Percentiles rank a stretch among this genome's conserved stretches.
phyloP scores from a whole-genome alignment of 108 stramenopile species.

The Pseudonitzschia delicatissima region DNA sequence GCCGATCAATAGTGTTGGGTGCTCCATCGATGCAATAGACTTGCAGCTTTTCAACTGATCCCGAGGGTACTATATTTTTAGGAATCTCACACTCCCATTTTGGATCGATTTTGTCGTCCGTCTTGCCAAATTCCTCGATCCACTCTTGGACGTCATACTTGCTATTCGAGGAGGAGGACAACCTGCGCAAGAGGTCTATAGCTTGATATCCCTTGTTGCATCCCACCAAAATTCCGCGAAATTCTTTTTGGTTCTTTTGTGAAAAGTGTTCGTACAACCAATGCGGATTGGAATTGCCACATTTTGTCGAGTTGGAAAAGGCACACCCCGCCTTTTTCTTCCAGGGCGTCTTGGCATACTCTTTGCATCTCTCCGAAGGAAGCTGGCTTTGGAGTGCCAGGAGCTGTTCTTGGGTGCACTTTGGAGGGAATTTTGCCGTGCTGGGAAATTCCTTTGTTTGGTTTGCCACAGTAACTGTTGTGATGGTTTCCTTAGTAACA shows the following conservation, averaged over 20 bases:
- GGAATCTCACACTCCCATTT: not conserved
- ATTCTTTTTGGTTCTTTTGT: not conserved
- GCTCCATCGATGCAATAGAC: constrained; percentile 44
- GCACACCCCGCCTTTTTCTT: not conserved
- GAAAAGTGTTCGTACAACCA: constrained; percentile 9
- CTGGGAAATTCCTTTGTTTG: not conserved
- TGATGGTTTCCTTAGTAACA: no score
- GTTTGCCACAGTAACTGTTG: no score
- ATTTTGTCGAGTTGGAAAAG: not conserved
- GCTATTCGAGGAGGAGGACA: not conserved
- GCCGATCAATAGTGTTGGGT: constrained; percentile 28
- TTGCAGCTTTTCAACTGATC: not conserved
- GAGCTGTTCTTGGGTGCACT: constrained; percentile 11
- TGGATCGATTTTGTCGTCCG: constrained; percentile 1
- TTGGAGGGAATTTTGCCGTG: not conserved
- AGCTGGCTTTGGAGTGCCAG: not conserved
- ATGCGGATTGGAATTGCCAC: not conserved
- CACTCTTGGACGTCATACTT: constrained; percentile 2
- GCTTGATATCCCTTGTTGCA: constrained; percentile 62
- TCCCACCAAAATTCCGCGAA: constrained; percentile 32
- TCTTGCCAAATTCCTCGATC: not conserved
- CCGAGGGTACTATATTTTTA: not conserved
- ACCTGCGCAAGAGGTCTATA: constrained; percentile 36
- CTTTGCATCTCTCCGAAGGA: constrained; percentile 7
- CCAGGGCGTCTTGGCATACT: not conserved